A percentile compares a stretch with the other conserved stretches of the same genome.
Evolutionary conservation across 441 rosid genomes (phyloP).

Genomic region (Bocquillonia castaneifolia): DNA sequence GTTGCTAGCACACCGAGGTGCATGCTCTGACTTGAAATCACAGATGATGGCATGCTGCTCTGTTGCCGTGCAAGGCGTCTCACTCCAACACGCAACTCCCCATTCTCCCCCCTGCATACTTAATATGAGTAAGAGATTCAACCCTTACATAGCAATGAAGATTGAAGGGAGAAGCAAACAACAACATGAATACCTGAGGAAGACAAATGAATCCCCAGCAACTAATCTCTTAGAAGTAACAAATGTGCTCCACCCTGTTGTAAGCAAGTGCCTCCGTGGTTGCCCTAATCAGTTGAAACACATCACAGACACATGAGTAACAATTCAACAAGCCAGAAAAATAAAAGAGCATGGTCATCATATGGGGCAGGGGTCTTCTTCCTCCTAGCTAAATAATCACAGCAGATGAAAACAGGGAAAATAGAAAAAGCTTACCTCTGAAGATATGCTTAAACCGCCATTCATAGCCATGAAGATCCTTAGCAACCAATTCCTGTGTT

Average conservation of each 20-base stretch:
- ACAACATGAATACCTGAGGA: constrained; percentile 55
- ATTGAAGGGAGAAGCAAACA: not conserved
- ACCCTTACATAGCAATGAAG: constrained; percentile 1
- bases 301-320: not conserved
- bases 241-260: constrained; percentile 97
- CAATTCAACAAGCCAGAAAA: not conserved
- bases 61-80: constrained; percentile 63
- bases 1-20: constrained; percentile 96
- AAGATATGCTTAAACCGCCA: constrained; percentile 95
- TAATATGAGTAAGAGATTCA: constrained; percentile 5
- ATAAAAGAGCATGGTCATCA: not conserved
- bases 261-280: constrained; percentile 91
- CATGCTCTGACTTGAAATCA: constrained; percentile 97
- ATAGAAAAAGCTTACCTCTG: constrained; percentile 51
- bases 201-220: constrained; percentile 93
- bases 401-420: not conserved
- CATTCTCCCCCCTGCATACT: constrained; percentile 53
- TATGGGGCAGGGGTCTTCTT: not conserved
- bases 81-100: constrained; percentile 81
- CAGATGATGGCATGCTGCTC: constrained; percentile 74
- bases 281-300: constrained; percentile 47
- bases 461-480: constrained; percentile 78
- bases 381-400: not conserved
- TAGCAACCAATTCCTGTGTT: constrained; percentile 76
- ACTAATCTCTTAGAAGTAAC: constrained; percentile 82